A percentile compares a stretch with the other conserved stretches of the same genome.
Evolutionary conservation across 2,329 filamentous ascomycete species (phyloP).

Genomic region (Xylariaceae sp.): DNA sequence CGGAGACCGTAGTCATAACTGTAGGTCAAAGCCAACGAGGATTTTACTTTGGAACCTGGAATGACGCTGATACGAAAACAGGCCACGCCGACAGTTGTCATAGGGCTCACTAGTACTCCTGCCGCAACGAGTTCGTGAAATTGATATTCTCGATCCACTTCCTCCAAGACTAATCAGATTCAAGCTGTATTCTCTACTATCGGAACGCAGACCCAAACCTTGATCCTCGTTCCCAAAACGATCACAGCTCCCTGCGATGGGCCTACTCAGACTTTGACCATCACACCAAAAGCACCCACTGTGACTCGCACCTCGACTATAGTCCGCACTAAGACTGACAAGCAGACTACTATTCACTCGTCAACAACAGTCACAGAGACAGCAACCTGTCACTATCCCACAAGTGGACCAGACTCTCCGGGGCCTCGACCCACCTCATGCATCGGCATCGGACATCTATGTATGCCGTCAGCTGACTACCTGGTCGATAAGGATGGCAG

Average conservation of each 20-base stretch:
- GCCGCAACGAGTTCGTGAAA: slow-evolving; percentile 27
- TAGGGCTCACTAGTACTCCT: slow-evolving; percentile 34
- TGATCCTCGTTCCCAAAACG: slow-evolving; percentile 29
- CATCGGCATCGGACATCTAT: slow-evolving; percentile 9
- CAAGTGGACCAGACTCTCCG: slow-evolving; percentile 16
- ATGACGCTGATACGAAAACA: slow-evolving; percentile 6
- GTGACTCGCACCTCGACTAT: slow-evolving; percentile 26
- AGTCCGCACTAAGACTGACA: slow-evolving; percentile 29
- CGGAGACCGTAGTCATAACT: slow-evolving; percentile 29
- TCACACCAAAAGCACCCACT: slow-evolving; percentile 28
- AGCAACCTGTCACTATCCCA: slow-evolving; percentile 31
- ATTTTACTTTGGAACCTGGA: not conserved
- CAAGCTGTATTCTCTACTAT: slow-evolving; percentile 19
- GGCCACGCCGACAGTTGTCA: slow-evolving; percentile 33
- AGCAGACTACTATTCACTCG: slow-evolving; percentile 26
- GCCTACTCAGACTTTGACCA: slow-evolving; percentile 31
- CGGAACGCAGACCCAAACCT: slow-evolving; percentile 28
- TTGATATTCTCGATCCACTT: not conserved
- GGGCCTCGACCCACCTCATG: slow-evolving; percentile 8
- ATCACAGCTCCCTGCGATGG: slow-evolving; percentile 30
- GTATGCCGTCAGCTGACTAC: slow-evolving; percentile 1
- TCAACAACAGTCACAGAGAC: slow-evolving; percentile 29
- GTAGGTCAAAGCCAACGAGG: slow-evolving; percentile 17
- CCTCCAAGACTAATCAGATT: slow-evolving; percentile 6
- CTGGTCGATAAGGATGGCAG: too few species aligned